Percentiles rank a stretch among this genome's conserved stretches.
Conservation (phyloP, 495 filamentous ascomycete species). For the Sordaria brevicollis region DNA sequence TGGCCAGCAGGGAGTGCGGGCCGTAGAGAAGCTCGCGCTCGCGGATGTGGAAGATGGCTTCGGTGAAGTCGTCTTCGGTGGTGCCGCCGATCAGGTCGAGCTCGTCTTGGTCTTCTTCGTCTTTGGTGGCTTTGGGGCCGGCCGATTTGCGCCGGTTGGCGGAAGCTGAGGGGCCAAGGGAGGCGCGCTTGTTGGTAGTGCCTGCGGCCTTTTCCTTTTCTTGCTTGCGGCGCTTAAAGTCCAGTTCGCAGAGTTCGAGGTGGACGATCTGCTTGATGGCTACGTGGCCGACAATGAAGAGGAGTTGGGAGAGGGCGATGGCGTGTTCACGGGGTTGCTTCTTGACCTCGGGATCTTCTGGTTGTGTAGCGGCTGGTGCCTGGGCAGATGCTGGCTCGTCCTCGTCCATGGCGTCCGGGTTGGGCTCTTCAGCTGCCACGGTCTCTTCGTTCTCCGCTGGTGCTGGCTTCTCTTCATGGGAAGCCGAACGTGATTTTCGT, state of each 20-base stretch:
- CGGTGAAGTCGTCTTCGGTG: constrained; percentile 96
- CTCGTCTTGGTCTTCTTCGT: constrained; percentile 64
- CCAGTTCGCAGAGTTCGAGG: constrained; percentile 89
- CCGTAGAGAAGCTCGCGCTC: constrained; percentile 91
- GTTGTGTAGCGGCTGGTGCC: constrained; percentile 19
- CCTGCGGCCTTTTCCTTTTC: constrained; percentile 74
- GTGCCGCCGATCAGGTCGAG: constrained; percentile 95
- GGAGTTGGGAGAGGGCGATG: constrained; percentile 73
- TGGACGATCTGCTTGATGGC: constrained; percentile 99
- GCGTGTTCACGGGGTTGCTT: constrained; percentile 50
- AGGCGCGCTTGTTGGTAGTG: constrained; percentile 22
- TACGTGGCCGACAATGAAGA: constrained; percentile 94
- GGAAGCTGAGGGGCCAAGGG: constrained; percentile 12
- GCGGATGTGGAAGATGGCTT: constrained; percentile 88
- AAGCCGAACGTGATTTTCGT: constrained; percentile 26
- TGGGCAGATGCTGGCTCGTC: constrained; percentile 16
- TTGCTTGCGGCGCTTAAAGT: constrained; percentile 93
- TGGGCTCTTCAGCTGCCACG: constrained; percentile 8
- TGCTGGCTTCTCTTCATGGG: constrained; percentile 27
- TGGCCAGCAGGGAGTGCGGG: constrained; percentile 68
- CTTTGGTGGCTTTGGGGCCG: constrained; percentile 28
- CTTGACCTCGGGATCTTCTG: constrained; percentile 15
- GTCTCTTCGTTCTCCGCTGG: background rate
- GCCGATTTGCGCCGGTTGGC: background rate
- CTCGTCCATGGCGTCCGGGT: constrained; percentile 12